A percentile compares a stretch with the other conserved stretches of the same genome.
Conservation (phyloP, 768 basidiomycete species). For the Pisolithus tinctorius region DNA sequence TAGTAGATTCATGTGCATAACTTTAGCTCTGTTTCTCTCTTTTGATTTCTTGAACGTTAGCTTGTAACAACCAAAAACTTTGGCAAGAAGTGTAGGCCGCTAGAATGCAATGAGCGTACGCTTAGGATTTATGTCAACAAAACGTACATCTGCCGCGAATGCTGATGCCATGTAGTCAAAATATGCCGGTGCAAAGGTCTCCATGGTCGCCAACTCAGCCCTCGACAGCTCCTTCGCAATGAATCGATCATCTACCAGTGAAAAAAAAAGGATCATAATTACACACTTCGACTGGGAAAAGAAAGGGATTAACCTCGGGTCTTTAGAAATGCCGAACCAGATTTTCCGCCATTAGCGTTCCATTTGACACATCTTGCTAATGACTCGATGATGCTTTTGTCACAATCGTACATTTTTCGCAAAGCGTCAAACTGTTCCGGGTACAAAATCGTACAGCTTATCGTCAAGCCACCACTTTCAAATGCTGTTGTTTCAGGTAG, state of each 20-base stretch:
- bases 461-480: slow-evolving; percentile 82
- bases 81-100: slow-evolving; percentile 92
- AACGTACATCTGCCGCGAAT: slow-evolving; percentile 70
- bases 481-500: slow-evolving; percentile 49
- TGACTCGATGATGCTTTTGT: slow-evolving; percentile 90
- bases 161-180: slow-evolving; percentile 99
- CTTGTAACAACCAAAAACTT: slow-evolving; percentile 96
- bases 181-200: slow-evolving; percentile 94
- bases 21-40: slow-evolving; percentile 66
- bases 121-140: background rate
- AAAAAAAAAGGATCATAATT: background rate
- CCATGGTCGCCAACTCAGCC: slow-evolving; percentile 89
- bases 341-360: slow-evolving; percentile 94
- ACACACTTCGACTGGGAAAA: background rate
- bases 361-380: slow-evolving; percentile 92
- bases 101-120: slow-evolving; percentile 25
- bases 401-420: slow-evolving; percentile 87
- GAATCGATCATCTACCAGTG: slow-evolving; percentile 82
- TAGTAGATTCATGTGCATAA: slow-evolving; percentile 88
- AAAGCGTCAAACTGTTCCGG: slow-evolving; percentile 96
- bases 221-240: slow-evolving; percentile 95
- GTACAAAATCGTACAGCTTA: slow-evolving; percentile 91
- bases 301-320: slow-evolving; percentile 62
- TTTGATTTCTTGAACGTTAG: slow-evolving; percentile 81
- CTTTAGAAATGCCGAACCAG: slow-evolving; percentile 94